Conservation (phyloP, 352 stramenopile species). For the Phytophthora cryptogea region DNA sequence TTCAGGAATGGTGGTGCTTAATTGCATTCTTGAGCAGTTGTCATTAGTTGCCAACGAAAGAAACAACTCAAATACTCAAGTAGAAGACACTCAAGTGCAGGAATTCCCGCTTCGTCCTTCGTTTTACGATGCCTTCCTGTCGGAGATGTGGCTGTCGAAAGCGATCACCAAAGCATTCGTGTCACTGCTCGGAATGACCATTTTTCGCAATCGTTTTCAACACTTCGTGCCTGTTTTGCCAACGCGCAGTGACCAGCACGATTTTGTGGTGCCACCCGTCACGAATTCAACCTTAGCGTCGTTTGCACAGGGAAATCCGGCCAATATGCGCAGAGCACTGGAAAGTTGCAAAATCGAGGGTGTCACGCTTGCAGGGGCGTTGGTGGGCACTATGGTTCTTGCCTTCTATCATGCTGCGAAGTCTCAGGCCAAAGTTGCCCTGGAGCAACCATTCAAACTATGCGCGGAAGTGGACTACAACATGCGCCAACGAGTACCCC, state of each 20-base stretch:
- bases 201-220: conserved; percentile 1
- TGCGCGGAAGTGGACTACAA: conserved; percentile 30
- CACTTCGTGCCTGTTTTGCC: conserved; percentile 22
- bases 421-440: conserved; percentile 8
- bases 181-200: neutral
- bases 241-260: conserved; percentile 26
- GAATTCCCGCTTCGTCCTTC: conserved; percentile 18
- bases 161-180: conserved; percentile 14
- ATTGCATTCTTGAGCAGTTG: conserved; percentile 33
- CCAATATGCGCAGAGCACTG: conserved; percentile 22
- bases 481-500: conserved; percentile 40
- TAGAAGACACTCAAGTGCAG: neutral
- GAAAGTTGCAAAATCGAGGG: conserved; percentile 33
- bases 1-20: conserved; percentile 41
- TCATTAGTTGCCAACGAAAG: conserved; percentile 3
- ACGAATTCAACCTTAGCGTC: conserved; percentile 26
- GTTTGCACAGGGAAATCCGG: conserved; percentile 28
- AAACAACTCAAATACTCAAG: conserved; percentile 1
- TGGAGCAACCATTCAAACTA: conserved; percentile 33
- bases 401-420: conserved; percentile 19
- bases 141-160: conserved; percentile 21
- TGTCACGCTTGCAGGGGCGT: conserved; percentile 34
- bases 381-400: conserved; percentile 23
- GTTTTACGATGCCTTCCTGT: conserved; percentile 33
- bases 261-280: conserved; percentile 27